A percentile compares a stretch with the other conserved stretches of the same genome.
Conservation (phyloP, 805 yeast genomes). For the Candida tibetensis region DNA sequence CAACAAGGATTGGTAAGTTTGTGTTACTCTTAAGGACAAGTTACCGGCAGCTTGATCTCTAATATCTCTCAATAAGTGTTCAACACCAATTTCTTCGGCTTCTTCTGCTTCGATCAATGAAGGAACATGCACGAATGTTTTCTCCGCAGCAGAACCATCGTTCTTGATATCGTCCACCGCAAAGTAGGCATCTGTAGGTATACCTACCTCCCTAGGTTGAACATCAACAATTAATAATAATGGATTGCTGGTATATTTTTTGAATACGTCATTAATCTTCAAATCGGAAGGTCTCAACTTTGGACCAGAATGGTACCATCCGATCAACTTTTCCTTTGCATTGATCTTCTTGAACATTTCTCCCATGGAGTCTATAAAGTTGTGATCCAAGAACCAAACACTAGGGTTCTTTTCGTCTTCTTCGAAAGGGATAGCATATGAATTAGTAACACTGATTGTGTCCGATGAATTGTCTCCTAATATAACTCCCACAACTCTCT, state of each 20-base stretch:
- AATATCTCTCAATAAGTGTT: slow-evolving; percentile 88
- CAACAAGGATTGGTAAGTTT: slow-evolving; percentile 81
- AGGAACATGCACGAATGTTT: slow-evolving; percentile 91
- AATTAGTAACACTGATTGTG: slow-evolving; percentile 75
- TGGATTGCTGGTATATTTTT: slow-evolving; percentile 77
- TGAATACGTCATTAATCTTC: slow-evolving; percentile 85
- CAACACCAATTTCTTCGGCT: slow-evolving; percentile 99
- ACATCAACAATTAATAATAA: slow-evolving; percentile 89
- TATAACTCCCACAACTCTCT: slow-evolving; percentile 91
- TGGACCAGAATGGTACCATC: slow-evolving; percentile 99
- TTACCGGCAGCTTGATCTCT: slow-evolving; percentile 97
- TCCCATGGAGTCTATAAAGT: slow-evolving; percentile 92
- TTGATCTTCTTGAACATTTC: slow-evolving; percentile 97
- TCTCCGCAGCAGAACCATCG: slow-evolving; percentile 90
- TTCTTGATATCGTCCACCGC: slow-evolving; percentile 95
- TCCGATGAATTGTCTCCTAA: slow-evolving; percentile 71
- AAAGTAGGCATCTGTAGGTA: slow-evolving; percentile 93
- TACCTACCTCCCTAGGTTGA: slow-evolving; percentile 76
- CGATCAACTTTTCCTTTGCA: slow-evolving; percentile 92
- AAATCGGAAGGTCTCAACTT: slow-evolving; percentile 84
- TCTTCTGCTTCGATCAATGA: slow-evolving; percentile 95
- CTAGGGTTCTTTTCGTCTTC: slow-evolving; percentile 89
- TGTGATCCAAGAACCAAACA: slow-evolving; percentile 97
- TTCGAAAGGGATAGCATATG: slow-evolving; percentile 96
- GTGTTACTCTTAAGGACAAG: slow-evolving; percentile 80